phyloP scores from a whole-genome alignment of 164 flowering plant genomes.

The Houttuynia cordata region DNA sequence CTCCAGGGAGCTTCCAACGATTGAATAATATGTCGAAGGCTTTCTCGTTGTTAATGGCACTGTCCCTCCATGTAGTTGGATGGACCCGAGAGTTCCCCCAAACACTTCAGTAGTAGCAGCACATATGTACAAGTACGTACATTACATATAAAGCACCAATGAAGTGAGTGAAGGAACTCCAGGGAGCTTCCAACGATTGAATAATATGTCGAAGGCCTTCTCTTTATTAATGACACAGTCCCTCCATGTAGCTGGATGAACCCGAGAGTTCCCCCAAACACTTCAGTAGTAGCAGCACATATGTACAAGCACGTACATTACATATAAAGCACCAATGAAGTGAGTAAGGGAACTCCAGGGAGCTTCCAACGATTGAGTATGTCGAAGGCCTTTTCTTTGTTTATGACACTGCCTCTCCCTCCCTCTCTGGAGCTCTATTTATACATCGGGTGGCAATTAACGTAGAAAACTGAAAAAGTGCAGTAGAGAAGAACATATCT shows the following conservation, averaged over 20 bases:
- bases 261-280: constrained; percentile 1
- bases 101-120: neutral
- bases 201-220: neutral
- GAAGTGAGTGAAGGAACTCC: neutral
- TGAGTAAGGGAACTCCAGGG: neutral
- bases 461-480: neutral
- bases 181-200: neutral
- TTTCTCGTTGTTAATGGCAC: too few species aligned
- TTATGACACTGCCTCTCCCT: neutral
- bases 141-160: neutral
- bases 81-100: constrained; percentile 1
- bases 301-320: neutral
- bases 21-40: neutral
- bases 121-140: neutral
- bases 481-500: neutral
- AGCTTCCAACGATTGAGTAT: neutral
- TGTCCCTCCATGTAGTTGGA: neutral
- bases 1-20: neutral
- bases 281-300: neutral
- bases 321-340: neutral
- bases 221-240: neutral
- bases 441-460: neutral
- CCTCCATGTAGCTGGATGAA: too few species aligned
- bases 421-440: neutral
- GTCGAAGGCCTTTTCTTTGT: neutral